A percentile compares a stretch with the other conserved stretches of the same genome.
These are phyloP conservation scores for Pterocarpus macrocarpus DNA, from an alignment of 306 rosid species.

Conservation along the genomic window DNA sequence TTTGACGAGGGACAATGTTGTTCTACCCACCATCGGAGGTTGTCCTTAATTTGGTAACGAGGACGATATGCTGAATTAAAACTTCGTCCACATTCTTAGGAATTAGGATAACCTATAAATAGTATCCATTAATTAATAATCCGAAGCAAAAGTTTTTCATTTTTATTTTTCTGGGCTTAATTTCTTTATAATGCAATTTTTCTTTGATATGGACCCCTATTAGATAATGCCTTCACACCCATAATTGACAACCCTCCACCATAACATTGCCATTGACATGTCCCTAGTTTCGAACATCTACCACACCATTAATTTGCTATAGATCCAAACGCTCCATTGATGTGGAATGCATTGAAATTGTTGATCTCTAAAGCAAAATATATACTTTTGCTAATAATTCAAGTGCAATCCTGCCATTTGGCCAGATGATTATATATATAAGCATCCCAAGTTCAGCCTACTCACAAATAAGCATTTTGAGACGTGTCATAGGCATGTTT, in stretches of 20 bases:
- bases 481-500: not conserved
- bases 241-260: conserved; percentile 18
- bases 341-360: not conserved
- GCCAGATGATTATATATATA: not conserved
- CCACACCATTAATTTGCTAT: not conserved
- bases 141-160: not conserved
- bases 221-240: conserved; percentile 11
- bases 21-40: conserved; percentile 36
- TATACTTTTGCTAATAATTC: not conserved
- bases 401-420: not conserved
- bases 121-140: not conserved
- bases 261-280: not conserved
- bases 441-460: not conserved
- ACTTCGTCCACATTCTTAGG: not conserved
- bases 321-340: not conserved
- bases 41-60: conserved; percentile 20
- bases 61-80: not conserved
- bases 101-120: not conserved
- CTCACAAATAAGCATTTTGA: not conserved
- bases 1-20: conserved; percentile 18
- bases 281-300: not conserved
- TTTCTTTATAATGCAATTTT: conserved; percentile 1
- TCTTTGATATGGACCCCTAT: not conserved
- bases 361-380: not conserved
- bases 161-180: not conserved